A percentile compares a stretch with the other conserved stretches of the same genome.
Evolutionary conservation across 257 asterid genomes (phyloP).

Genomic region (Penstemon barbatus): DNA sequence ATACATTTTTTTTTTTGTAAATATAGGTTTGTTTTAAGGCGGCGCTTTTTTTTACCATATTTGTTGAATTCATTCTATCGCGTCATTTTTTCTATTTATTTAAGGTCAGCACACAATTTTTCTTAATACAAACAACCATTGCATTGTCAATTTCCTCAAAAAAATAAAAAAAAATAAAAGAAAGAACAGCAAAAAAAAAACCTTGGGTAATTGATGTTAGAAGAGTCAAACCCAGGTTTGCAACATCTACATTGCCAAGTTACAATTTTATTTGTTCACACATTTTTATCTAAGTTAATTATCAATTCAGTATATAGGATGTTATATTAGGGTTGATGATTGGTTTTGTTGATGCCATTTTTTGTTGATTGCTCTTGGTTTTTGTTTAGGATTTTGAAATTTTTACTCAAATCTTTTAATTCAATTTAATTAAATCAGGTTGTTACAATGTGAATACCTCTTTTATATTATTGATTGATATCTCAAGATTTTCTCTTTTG

Average conservation of each 20-base stretch:
- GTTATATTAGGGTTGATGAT: neutral
- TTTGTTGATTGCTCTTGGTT: conserved; percentile 1
- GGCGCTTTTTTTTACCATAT: conserved; percentile 27
- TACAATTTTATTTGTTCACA: neutral
- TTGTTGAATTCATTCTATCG: conserved; percentile 14
- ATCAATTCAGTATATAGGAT: neutral
- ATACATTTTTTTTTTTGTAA: neutral
- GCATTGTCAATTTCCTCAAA: neutral
- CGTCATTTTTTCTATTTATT: neutral
- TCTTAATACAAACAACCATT: neutral
- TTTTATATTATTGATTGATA: conserved; percentile 11
- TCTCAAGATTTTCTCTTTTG: neutral
- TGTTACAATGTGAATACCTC: conserved; percentile 14
- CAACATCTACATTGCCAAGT: conserved; percentile 1
- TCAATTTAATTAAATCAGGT: conserved; percentile 6
- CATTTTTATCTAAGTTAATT: conserved; percentile 5
- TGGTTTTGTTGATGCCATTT: too few species aligned
- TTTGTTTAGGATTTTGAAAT: neutral
- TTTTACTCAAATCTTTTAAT: neutral
- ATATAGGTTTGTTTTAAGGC: conserved; percentile 22
- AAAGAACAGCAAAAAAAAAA: neutral
- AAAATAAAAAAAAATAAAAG: neutral
- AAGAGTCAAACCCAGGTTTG: conserved; percentile 26
- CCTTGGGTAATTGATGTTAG: conserved; percentile 16
- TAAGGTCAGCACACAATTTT: neutral